Evolutionary conservation across 1,139 yeast genomes (phyloP), one percentile per base, ranked within the genome.

Genomic region (Candida glucosophila): DNA sequence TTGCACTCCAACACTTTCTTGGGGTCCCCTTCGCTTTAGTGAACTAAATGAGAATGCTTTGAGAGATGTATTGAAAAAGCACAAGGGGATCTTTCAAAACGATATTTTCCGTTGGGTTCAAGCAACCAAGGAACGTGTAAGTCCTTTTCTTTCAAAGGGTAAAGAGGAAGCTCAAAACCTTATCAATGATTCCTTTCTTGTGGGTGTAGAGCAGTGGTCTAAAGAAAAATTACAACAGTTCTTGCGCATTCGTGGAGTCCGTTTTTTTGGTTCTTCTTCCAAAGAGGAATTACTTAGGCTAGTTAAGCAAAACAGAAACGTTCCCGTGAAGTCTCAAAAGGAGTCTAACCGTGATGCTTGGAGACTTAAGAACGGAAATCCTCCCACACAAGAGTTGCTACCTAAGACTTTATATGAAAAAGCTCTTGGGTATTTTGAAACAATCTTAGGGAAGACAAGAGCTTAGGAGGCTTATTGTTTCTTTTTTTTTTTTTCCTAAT

Each of bases 181-280:
- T 8, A 47, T 64, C 40, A 62, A 63, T 41, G 67, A 62, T 33
- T 61, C 71, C 1, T 66, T 67, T 34, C 44, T 63, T 30, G 44
- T 60, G 25, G 69, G 66, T 16, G 48, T 67, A 24, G 67, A 66
- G 24, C 45, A 45, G 15, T 67, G 74, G 74, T 52, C 68, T 15
- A 62, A 62, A 38, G 62, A 55, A 15, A 56, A 70, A 29, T 58
- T 76, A 33, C 61, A 56, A 41, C 58, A 64, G 17, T 76, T 67
- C 43, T 53, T 76, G 33, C 61, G 59, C 25, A 58, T 70, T 5
- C 67, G 82, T 35, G 69, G 67, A 15, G 52, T 73, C 17, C 43
- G 55, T 10, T 55, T 63, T 26, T 68, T 77, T 13, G 50, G 54
- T 17, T 54, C 63, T 28, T 53, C 71, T 12, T 58, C 72, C 19